phyloP scores from a whole-genome alignment of 257 asterid genomes.

The Solanum clarkiae region DNA sequence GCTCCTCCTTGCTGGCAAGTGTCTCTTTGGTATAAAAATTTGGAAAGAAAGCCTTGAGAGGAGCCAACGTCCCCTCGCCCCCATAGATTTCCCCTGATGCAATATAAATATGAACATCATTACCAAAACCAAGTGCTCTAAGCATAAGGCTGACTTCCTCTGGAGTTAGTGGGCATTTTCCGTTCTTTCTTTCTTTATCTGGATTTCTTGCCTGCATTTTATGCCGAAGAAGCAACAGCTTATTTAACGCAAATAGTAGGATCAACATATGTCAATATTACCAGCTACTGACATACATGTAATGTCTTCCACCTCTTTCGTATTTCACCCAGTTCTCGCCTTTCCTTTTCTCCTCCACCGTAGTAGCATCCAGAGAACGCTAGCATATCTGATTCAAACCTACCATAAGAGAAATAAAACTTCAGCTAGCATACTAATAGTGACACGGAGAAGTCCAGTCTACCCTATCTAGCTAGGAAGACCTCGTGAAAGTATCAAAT shows the following conservation, averaged over 20 bases:
- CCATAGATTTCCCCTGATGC: conserved; percentile 74
- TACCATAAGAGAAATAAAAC: conserved; percentile 2
- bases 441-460: neutral
- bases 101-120: conserved; percentile 55
- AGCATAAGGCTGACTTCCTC: conserved; percentile 72
- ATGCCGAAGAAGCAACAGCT: neutral
- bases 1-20: conserved; percentile 45
- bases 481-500: neutral
- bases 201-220: conserved; percentile 35
- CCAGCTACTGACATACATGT: conserved; percentile 30
- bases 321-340: conserved; percentile 29
- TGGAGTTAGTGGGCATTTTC: conserved; percentile 59
- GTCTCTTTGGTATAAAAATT: conserved; percentile 67
- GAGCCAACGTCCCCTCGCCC: conserved; percentile 50
- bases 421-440: neutral
- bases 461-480: neutral
- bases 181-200: conserved; percentile 52
- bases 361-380: conserved; percentile 80
- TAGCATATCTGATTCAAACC: conserved; percentile 77
- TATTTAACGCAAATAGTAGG: neutral
- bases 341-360: conserved; percentile 60
- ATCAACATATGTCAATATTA: neutral
- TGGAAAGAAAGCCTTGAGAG: conserved; percentile 59
- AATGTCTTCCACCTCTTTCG: conserved; percentile 62
- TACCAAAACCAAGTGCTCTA: conserved; percentile 59